Conservation (phyloP, 2,329 filamentous ascomycete genomes). For the Sphaceloma murrayae region DNA sequence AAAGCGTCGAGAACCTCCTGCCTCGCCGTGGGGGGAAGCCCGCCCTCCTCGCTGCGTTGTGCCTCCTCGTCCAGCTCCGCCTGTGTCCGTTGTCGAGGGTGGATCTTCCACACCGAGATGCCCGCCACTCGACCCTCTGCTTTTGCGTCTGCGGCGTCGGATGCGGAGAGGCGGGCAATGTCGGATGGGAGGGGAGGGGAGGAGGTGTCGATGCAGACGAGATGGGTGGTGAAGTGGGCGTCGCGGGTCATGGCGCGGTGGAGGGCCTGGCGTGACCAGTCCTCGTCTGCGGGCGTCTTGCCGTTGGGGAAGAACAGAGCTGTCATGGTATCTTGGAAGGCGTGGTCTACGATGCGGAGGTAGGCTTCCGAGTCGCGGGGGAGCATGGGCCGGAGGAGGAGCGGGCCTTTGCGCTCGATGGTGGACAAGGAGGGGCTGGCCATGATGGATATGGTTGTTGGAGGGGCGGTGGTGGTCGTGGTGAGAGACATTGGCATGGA, state of each 20-base stretch:
- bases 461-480: slow-evolving; percentile 9
- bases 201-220: slow-evolving; percentile 14
- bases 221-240: slow-evolving; percentile 11
- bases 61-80: slow-evolving; percentile 24
- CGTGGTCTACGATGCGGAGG: slow-evolving; percentile 21
- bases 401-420: slow-evolving; percentile 18
- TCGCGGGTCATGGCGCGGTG: slow-evolving; percentile 1
- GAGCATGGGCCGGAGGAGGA: slow-evolving; percentile 24
- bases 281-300: slow-evolving; percentile 17
- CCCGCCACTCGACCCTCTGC: slow-evolving; percentile 22
- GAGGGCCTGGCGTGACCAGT: slow-evolving; percentile 4
- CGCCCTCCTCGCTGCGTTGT: too few relatives aligned
- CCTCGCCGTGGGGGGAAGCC: slow-evolving; percentile 20
- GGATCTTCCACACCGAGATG: slow-evolving; percentile 27
- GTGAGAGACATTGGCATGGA: slow-evolving; percentile 3
- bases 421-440: neutral
- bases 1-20: slow-evolving; percentile 22
- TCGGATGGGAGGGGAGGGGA: slow-evolving; percentile 2
- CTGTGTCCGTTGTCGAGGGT: slow-evolving; percentile 22
- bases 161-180: neutral
- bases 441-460: slow-evolving; percentile 2
- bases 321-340: slow-evolving; percentile 25
- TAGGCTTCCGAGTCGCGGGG: slow-evolving; percentile 23
- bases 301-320: slow-evolving; percentile 27
- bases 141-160: neutral